Conservation (phyloP, 306 rosid genomes). For the Potentilla sterilis region DNA sequence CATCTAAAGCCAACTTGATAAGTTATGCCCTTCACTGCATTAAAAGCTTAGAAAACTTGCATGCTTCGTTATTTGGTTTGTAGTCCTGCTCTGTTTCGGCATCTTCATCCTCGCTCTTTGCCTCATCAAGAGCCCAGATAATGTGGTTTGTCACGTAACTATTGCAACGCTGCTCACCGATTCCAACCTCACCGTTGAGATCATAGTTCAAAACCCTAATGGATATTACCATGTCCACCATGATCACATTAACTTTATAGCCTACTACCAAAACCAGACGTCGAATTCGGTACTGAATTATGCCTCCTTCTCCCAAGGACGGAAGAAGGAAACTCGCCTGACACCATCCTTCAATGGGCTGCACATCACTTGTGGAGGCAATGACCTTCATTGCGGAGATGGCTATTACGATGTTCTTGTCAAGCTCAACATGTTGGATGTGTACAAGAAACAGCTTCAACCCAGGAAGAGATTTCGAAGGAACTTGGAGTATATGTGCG, state of each 20-base stretch:
- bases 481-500: not conserved
- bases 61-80: no score
- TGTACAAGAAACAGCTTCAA: not conserved
- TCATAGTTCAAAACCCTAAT: not conserved
- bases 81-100: no score
- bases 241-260: not conserved
- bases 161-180: not conserved
- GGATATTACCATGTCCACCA: not conserved
- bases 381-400: not conserved
- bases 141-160: not conserved
- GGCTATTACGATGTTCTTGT: not conserved
- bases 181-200: not conserved
- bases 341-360: not conserved
- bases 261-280: not conserved
- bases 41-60: no score
- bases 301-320: not conserved
- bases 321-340: not conserved
- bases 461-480: not conserved
- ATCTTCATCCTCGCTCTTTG: not conserved
- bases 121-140: not conserved
- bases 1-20: no score
- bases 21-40: no score
- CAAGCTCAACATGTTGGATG: not conserved
- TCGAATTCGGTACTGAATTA: not conserved
- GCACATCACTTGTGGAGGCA: not conserved